Evolutionary conservation across 164 flowering plant genomes (phyloP).

Genomic region (Pachysandra terminalis): DNA sequence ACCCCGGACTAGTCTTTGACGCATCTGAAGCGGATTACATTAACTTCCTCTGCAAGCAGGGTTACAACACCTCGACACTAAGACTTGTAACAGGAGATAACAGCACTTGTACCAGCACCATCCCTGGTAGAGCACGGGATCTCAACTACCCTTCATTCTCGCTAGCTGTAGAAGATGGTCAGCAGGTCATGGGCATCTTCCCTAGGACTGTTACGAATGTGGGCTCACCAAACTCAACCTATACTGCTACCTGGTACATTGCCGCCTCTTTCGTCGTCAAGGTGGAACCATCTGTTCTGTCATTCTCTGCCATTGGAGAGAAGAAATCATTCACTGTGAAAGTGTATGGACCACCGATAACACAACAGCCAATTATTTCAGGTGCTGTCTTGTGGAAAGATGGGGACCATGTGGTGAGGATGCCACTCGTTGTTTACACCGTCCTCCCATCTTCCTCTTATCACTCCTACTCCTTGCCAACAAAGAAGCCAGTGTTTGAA

Average conservation of each 20-base stretch:
- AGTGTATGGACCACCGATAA: slow-evolving; percentile 30
- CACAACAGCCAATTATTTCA: slow-evolving; percentile 38
- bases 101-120: slow-evolving; percentile 24
- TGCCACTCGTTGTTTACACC: slow-evolving; percentile 38
- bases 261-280: slow-evolving; percentile 11
- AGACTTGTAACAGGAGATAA: slow-evolving; percentile 32
- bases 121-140: slow-evolving; percentile 36
- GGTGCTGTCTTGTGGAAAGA: slow-evolving; percentile 39
- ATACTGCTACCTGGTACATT: slow-evolving; percentile 13
- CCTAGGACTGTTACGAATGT: slow-evolving; percentile 48
- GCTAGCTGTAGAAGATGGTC: slow-evolving; percentile 38
- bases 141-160: slow-evolving; percentile 57
- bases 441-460: slow-evolving; percentile 12
- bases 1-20: slow-evolving; percentile 54
- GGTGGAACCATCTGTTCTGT: slow-evolving; percentile 30
- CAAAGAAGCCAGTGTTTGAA: slow-evolving; percentile 3
- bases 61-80: slow-evolving; percentile 27
- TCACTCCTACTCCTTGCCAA: not conserved
- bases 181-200: slow-evolving; percentile 28
- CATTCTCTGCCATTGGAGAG: slow-evolving; percentile 36
- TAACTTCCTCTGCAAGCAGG: slow-evolving; percentile 45
- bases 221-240: slow-evolving; percentile 43
- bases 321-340: slow-evolving; percentile 28
- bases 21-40: slow-evolving; percentile 35
- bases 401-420: slow-evolving; percentile 35